Percentiles rank a stretch among this genome's conserved stretches.
These are phyloP conservation scores for Eucalyptus polyanthemos DNA, from an alignment of 345 rosid species.

Conservation along the genomic window DNA sequence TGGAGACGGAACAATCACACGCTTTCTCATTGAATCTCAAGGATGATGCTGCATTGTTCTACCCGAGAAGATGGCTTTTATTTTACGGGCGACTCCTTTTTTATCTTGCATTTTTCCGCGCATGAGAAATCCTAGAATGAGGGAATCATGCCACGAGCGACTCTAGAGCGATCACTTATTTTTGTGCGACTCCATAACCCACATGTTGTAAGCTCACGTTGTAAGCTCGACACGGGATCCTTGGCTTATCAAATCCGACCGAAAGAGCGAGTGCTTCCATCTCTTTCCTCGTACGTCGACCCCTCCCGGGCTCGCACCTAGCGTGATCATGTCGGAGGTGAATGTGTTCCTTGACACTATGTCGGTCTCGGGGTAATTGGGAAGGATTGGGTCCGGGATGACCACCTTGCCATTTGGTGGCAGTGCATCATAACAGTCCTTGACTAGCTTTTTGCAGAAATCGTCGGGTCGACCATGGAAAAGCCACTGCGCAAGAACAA, in stretches of 20 bases:
- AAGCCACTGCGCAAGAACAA: conserved; percentile 11
- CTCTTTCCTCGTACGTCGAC: conserved; percentile 27
- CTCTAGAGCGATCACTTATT: background rate
- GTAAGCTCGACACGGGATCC: background rate
- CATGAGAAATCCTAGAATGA: background rate
- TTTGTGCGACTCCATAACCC: background rate
- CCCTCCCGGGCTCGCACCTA: conserved; percentile 17
- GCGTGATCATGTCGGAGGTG: conserved; percentile 22
- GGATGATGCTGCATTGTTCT: background rate
- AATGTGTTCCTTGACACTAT: conserved; percentile 14
- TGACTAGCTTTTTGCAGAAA: conserved; percentile 24
- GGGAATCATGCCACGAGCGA: background rate
- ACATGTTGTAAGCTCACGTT: background rate
- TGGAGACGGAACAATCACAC: background rate
- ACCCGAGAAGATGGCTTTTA: background rate
- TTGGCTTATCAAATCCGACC: conserved; percentile 12
- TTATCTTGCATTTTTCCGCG: background rate
- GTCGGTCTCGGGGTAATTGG: conserved; percentile 2
- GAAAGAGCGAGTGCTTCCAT: conserved; percentile 15
- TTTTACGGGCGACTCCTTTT: background rate
- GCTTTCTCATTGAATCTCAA: background rate
- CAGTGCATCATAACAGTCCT: conserved; percentile 26
- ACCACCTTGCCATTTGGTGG: conserved; percentile 28
- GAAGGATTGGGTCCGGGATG: conserved; percentile 21
- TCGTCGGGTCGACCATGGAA: conserved; percentile 33